Evolutionary conservation across 257 asterid genomes (phyloP).

Genomic region (Nicotiana undulata): DNA sequence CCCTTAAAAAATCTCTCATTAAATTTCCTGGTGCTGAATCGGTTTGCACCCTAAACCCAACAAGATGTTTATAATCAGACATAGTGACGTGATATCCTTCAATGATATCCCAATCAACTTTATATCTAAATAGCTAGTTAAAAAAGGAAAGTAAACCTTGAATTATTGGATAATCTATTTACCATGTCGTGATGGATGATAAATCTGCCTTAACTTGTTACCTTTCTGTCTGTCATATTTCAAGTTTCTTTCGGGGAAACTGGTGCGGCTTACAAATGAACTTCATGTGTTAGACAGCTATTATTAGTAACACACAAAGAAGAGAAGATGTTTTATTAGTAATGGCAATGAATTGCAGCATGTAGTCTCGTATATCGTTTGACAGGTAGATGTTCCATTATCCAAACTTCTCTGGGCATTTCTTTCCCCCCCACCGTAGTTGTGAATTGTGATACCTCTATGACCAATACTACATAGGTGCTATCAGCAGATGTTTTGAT

Average conservation of each 20-base stretch:
- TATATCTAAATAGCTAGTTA: background rate
- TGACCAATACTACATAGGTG: background rate
- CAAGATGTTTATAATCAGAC: background rate
- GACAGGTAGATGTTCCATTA: background rate
- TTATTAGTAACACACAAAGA: background rate
- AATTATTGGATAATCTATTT: background rate
- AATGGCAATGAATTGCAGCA: background rate
- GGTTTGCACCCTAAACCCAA: background rate
- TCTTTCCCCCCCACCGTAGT: no score
- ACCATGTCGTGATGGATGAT: background rate
- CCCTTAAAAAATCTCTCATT: background rate
- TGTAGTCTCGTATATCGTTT: background rate
- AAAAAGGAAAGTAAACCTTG: background rate
- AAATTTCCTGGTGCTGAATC: no score
- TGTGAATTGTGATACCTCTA: no score
- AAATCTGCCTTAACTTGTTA: background rate
- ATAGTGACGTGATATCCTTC: background rate
- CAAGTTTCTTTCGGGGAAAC: background rate
- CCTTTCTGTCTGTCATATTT: background rate
- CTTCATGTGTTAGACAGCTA: background rate
- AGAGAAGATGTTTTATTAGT: background rate
- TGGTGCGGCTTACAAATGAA: background rate
- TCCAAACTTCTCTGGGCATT: background rate
- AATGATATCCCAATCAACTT: background rate
- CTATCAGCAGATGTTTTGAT: background rate